Base-by-base conservation (phyloP, 192 early-diverging fungal species). In the Linnemannia elongata region DNA sequence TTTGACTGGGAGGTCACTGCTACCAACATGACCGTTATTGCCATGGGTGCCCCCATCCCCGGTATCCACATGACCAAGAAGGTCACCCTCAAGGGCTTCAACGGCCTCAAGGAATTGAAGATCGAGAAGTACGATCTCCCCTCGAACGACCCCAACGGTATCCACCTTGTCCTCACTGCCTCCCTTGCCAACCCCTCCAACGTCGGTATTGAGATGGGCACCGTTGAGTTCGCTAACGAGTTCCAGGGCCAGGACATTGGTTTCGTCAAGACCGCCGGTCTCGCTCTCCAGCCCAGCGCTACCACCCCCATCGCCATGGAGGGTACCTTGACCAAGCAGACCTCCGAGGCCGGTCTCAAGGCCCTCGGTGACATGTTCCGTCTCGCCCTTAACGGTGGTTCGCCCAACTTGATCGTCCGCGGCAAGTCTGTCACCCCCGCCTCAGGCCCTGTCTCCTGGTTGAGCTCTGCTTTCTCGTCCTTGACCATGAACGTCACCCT, bases 311-410 rank as follows among this genome's bases (percentile, higher is more conserved):
- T 89, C 41, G 41, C 66, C n/a, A 81, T 89, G 88, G 80, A 82
- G 74, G 88, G 88, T 35, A 76, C 78, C 24, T 52, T 94, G 72
- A 80, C 88, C 38, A 90, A 89, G 52, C 92, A 92, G 70, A 90
- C 89, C 20, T 73, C 81, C 27, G 73, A 89, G 35, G 82, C n/a
- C 27, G 89, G 85, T 54, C 79, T 93, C n/a, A 75, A 70, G 3
- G 89, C 89, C 27, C 88, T 93, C 27, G 87, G 90, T 69, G 75
- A 88, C 60, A 68, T 93, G 54, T 92, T 93, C 87, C 89, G 89
- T 13, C 77, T 88, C 47, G 91, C 88, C 45, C 69, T 93, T 41
- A 77, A 87, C 63, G 92, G 92, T 39, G 74, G 87, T 45, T 72
- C 79, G 42, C 87, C 92, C 33, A 85, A 84, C 55, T 87, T 91